Base-by-base conservation (phyloP, 1,139 yeast genomes). In the Arxiozyma bovina region DNA sequence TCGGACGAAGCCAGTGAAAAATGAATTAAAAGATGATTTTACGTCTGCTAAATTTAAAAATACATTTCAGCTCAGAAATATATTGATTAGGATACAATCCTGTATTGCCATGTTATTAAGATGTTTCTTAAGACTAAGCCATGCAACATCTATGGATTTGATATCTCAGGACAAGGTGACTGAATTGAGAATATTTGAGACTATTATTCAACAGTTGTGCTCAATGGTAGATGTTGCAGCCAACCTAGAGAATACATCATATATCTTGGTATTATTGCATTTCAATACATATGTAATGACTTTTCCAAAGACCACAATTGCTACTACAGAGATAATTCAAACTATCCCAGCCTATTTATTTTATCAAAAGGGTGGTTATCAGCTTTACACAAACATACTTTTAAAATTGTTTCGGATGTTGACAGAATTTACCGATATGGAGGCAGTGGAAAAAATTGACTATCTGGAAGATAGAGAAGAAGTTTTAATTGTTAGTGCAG, bases 11-110 rank as follows among this genome's bases (percentile, higher is more conserved):
- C 69, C 69, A 3, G 45, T 54, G 47, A 60, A 70, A 46, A 62
- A 68, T 51, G 71, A 68, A n/a, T 62, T 66, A 25, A 70, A 70
- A 53, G 70, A 66, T 53, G 77, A 75, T 42, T 74, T 74, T 12
- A 75, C 79, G 4, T 75, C 77, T 48, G 79, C 85, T 1, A 78
- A 79, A 57, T 81, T 74, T 69, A 85, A 85, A 61, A 86, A 85
- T 61, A 70, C 85, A 0, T 68, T 80, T 1, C 82, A 83, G 59
- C 65, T 83, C 22, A 75, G 89, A 54, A 74, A 74, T 55, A 72
- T 82, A 46, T 69, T 75, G 49, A 75, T 77, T 54, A 75, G 79
- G 50, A 68, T 81, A 38, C 85, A 80, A 57, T 76, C 80, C 5
- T 76, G 79, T 61, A 69, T 79, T 2, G 69, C 73, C 1, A 62